Evolutionary conservation across 1,139 yeast genomes (phyloP), one percentile per base, ranked within the genome.

Genomic region (Taphrina deformans): DNA sequence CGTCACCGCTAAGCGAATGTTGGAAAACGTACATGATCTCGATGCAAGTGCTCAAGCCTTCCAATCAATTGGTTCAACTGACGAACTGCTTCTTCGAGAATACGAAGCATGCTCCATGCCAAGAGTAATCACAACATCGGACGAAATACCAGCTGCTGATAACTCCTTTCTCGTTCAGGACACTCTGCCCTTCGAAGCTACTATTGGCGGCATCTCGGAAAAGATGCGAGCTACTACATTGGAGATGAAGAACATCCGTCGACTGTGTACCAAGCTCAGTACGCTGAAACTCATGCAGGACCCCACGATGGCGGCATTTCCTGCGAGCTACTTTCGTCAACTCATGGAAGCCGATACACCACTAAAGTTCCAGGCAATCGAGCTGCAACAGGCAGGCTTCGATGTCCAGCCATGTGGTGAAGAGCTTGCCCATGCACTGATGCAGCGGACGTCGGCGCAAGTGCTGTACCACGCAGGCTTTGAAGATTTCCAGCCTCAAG

Each of bases 401-500:
- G 65, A 62, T 24, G 46, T n/a, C 16, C 50, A 50, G 24, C 62
- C 63, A n/a, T 61, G 60, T 27, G 58, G 62, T 24, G 64, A 55
- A 35, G 66, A 56, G 5, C 41, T 66, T 9, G 66, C 66, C 12
- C 62, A 56, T 16, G 48, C 62, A 85, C 0, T 81, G 86, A 68
- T 95, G 76, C 81, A 85, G 69, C 84, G 89, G 69, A 83, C 86
- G 55, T 83, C 89, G 0, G 84, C 92, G 16, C 90, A 91, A 68
- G 79, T 95, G 27, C 85, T 90, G 0, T 93, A 93, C 98, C 89
- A 90, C 65, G 87, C 89, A 40, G 99, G 99, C 0, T 95, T 89
- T 78, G 98, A 95, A 76, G 80, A 87, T 0, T 84, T 96, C 0
- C 90, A 89, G 70, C 84, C 88, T 12, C 79, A 82, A 67, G 97